Evolutionary conservation across 768 basidiomycete species (phyloP).

Genomic region (Hirschioporus abietinus): DNA sequence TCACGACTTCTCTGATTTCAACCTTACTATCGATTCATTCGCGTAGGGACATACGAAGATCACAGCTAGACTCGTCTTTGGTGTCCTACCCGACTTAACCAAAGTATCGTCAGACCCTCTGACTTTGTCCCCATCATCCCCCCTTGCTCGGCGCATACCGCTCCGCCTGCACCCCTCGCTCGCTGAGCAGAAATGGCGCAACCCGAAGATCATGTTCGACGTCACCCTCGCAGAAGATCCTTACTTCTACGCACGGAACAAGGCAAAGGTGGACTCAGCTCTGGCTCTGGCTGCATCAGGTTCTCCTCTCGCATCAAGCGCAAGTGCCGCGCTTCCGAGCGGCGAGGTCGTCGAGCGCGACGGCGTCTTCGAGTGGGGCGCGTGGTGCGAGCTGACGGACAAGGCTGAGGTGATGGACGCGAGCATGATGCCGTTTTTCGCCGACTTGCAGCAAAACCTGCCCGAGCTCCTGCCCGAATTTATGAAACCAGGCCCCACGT

Average conservation of each 20-base stretch:
- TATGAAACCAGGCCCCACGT: neutral
- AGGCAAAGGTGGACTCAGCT: constrained; percentile 25
- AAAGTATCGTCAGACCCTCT: constrained; percentile 18
- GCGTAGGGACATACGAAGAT: constrained; percentile 41
- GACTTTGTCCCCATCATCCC: constrained; percentile 43
- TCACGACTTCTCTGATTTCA: too few species aligned
- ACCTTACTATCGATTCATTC: neutral
- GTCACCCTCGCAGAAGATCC: constrained; percentile 38
- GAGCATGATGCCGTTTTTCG: constrained; percentile 49
- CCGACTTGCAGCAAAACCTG: constrained; percentile 47
- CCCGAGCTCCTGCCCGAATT: constrained; percentile 42
- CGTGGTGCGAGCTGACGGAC: constrained; percentile 47
- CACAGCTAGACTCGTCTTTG: constrained; percentile 53
- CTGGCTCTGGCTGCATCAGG: too few species aligned
- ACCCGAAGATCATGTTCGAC: constrained; percentile 31
- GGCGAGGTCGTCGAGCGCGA: constrained; percentile 39
- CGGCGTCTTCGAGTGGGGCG: constrained; percentile 52
- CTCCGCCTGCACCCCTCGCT: constrained; percentile 47
- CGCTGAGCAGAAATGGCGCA: constrained; percentile 21
- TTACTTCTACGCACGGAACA: constrained; percentile 34
- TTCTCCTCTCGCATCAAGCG: too few species aligned
- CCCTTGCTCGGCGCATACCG: constrained; percentile 56
- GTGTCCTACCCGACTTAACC: constrained; percentile 33
- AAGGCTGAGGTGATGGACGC: constrained; percentile 39
- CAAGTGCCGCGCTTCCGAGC: constrained; percentile 14